Conservation (phyloP, 345 rosid species). For the Eutrema yunnanense region DNA sequence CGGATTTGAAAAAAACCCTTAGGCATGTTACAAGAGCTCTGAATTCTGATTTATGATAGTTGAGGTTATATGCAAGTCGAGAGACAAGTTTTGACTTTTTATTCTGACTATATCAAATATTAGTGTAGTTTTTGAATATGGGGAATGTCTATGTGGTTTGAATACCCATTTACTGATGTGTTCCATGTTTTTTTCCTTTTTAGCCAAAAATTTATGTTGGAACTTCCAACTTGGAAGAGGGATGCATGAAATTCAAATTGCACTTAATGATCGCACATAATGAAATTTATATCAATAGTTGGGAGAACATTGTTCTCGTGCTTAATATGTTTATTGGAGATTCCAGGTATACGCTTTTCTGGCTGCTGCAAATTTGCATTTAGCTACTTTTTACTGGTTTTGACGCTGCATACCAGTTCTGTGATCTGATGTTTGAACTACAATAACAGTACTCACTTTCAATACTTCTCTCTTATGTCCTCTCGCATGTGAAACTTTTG, state of each 20-base stretch:
- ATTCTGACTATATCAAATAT: neutral
- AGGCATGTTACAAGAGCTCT: no score
- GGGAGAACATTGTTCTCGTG: neutral
- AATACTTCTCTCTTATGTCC: slow-evolving; percentile 2
- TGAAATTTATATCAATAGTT: slow-evolving; percentile 5
- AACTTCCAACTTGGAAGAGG: slow-evolving; percentile 45
- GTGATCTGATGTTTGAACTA: slow-evolving; percentile 11
- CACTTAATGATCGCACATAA: slow-evolving; percentile 42
- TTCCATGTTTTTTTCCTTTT: slow-evolving; percentile 21
- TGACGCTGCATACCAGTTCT: slow-evolving; percentile 3
- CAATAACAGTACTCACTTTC: neutral
- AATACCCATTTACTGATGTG: slow-evolving; percentile 20
- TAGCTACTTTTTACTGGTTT: slow-evolving; percentile 81
- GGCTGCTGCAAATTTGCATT: slow-evolving; percentile 68
- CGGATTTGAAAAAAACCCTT: no score
- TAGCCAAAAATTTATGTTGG: slow-evolving; percentile 91
- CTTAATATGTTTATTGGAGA: slow-evolving; percentile 7
- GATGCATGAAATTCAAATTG: slow-evolving; percentile 95
- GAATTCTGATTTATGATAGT: no score
- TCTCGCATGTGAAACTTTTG: slow-evolving; percentile 62
- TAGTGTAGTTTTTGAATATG: neutral
- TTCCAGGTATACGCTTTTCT: slow-evolving; percentile 85
- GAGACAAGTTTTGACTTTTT: neutral
- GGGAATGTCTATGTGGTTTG: neutral
- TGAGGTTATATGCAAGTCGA: neutral